These are phyloP conservation scores for Reutealis trisperma DNA, from an alignment of 345 rosid species.

Conservation along the genomic window DNA sequence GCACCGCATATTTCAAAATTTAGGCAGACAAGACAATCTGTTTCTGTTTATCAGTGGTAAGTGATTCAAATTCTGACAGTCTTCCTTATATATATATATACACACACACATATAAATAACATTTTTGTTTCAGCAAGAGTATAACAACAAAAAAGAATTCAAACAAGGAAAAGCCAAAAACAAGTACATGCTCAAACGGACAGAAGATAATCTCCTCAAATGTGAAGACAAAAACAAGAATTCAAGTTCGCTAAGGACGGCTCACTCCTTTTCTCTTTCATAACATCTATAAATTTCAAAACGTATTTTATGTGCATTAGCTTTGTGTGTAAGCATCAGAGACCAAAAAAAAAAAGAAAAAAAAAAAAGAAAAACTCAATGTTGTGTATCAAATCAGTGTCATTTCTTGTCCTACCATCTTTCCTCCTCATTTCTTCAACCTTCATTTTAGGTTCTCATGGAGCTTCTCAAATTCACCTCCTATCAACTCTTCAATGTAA, in stretches of 20 bases:
- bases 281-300: background rate
- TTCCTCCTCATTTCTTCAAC: conserved; percentile 5
- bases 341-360: background rate
- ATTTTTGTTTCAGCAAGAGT: background rate
- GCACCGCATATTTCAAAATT: too few relatives aligned
- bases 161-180: background rate
- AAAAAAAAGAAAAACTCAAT: background rate
- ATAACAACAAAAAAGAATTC: background rate
- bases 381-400: conserved; percentile 14
- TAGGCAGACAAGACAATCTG: too few relatives aligned
- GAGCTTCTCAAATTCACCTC: background rate
- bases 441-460: background rate
- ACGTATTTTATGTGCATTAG: too few relatives aligned
- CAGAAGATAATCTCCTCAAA: background rate
- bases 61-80: too few relatives aligned
- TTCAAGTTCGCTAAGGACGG: too few relatives aligned
- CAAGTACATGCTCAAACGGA: background rate
- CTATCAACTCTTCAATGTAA: background rate
- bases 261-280: background rate
- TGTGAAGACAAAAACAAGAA: conserved; percentile 1
- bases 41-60: too few relatives aligned
- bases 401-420: background rate
- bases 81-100: too few relatives aligned
- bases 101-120: too few relatives aligned
- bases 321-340: too few relatives aligned